These are phyloP conservation scores for Purpureocillium takamizusanense DNA, from an alignment of 2,329 filamentous ascomycete genomes.

Conservation along the genomic window DNA sequence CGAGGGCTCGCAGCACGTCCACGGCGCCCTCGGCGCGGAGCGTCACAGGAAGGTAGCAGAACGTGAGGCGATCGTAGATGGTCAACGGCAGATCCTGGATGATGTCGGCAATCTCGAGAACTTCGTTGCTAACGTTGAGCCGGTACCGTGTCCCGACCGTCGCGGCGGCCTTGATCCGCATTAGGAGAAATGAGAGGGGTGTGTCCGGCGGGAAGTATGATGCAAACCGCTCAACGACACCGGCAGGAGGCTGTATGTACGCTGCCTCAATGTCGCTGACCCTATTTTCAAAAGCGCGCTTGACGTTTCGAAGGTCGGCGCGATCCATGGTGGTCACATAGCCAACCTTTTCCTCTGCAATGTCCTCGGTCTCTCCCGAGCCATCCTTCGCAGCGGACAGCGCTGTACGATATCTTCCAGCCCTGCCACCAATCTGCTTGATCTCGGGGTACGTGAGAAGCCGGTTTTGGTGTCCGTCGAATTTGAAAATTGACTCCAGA, in stretches of 20 bases:
- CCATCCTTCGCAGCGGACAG: slow-evolving; percentile 14
- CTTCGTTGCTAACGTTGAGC: slow-evolving; percentile 48
- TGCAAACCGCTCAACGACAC: slow-evolving; percentile 66
- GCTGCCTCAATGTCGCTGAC: slow-evolving; percentile 60
- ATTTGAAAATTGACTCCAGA: slow-evolving; percentile 72
- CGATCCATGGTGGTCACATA: slow-evolving; percentile 70
- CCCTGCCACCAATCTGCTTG: slow-evolving; percentile 91
- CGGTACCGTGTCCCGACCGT: slow-evolving; percentile 58
- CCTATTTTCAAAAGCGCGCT: slow-evolving; percentile 51
- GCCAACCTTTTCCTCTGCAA: slow-evolving; percentile 44
- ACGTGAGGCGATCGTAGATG: slow-evolving; percentile 64
- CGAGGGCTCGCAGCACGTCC: slow-evolving; percentile 53
- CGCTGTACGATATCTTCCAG: slow-evolving; percentile 73
- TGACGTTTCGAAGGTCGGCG: slow-evolving; percentile 56
- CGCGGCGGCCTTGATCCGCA: slow-evolving; percentile 63
- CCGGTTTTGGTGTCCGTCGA: slow-evolving; percentile 48
- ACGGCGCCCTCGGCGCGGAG: slow-evolving; percentile 39
- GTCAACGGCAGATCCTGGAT: slow-evolving; percentile 66
- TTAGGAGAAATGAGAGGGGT: slow-evolving; percentile 74
- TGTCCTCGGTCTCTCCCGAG: slow-evolving; percentile 2
- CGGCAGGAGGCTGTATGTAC: slow-evolving; percentile 63
- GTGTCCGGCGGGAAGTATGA: slow-evolving; percentile 73
- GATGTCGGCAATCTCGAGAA: slow-evolving; percentile 58
- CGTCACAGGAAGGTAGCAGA: slow-evolving; percentile 62
- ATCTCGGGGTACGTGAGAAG: slow-evolving; percentile 65